Evolutionary conservation across 2,329 filamentous ascomycete genomes (phyloP).

Genomic region (Sporothrix variecibatus): DNA sequence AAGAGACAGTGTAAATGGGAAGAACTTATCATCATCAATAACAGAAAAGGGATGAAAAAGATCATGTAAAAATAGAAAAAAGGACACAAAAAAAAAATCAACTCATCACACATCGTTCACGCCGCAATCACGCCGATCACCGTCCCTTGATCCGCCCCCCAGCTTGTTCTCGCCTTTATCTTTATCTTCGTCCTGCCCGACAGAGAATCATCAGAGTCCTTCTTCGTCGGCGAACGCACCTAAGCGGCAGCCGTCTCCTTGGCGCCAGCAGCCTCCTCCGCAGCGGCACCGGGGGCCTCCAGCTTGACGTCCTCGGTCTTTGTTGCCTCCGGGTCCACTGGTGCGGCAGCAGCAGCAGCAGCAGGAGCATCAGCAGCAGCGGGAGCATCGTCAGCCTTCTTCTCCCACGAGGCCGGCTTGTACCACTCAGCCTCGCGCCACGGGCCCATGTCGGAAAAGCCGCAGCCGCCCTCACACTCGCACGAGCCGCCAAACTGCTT

Average conservation of each 20-base stretch:
- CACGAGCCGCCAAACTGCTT: constrained; percentile 82
- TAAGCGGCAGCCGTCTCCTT: constrained; percentile 39
- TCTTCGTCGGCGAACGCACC: not conserved
- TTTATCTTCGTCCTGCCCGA: not conserved
- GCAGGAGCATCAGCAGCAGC: constrained; percentile 38
- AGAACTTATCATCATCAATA: constrained; percentile 3
- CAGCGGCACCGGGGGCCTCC: constrained; percentile 42
- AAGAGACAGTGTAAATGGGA: constrained; percentile 16
- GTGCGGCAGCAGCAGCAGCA: constrained; percentile 32
- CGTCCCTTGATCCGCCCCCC: not conserved
- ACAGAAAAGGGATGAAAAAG: not conserved
- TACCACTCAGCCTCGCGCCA: constrained; percentile 76
- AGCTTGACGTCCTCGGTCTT: constrained; percentile 40
- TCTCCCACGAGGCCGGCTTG: constrained; percentile 65
- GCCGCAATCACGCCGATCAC: not conserved
- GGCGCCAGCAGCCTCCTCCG: constrained; percentile 40
- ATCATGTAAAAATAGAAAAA: not conserved
- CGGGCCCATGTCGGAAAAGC: constrained; percentile 84
- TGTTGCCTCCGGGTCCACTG: constrained; percentile 32
- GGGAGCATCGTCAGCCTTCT: constrained; percentile 46
- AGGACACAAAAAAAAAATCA: not conserved
- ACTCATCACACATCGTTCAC: not conserved
- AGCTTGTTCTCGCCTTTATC: not conserved
- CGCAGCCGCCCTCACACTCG: constrained; percentile 78
- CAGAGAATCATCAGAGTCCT: not conserved